Evolutionary conservation across 345 rosid genomes (phyloP), one percentile per base, ranked within the genome.

Genomic region (Brassica incana): DNA sequence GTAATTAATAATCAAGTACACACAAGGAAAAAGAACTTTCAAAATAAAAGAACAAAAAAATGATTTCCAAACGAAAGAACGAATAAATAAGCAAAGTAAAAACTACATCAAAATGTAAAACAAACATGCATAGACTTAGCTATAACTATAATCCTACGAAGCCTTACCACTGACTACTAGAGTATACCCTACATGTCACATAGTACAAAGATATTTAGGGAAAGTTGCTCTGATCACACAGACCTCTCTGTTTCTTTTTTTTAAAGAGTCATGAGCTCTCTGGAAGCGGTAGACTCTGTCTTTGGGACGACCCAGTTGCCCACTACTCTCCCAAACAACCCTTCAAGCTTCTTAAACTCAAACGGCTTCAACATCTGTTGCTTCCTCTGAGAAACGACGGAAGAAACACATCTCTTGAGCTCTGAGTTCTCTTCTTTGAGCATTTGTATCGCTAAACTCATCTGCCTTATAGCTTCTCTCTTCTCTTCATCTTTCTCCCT

Each of bases 401-500:
- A 1, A 75, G 72, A 30, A 80, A 76, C 61, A 59, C 74, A 35
- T 60, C 54, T 72, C 80, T 81, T 81, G 18, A 81, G 66, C 59
- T 76, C 84, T 25, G 63, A 66, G 50, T 81, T 81, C 36, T 81
- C 80, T 81, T 81, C 77, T 76, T 81, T 81, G 36, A 81, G 80
- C 80, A 76, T 72, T 35, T 81, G 77, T 25, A 81, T 48, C 0
- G 84, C 84, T 25, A 81, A 15, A 72, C 84, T 81, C 84, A 81
- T 76, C 10, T 81, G 84, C 36, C 84, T 81, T 71, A 81, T 81
- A 48, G 74, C 84, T 71, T 76, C 80, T 66, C 84, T 76, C 77
- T 81, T 81, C 69, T 81, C 84, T 52, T 81, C 84, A 72, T 81
- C 80, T 72, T 81, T 81, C 71, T 81, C 80, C 36, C 18, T 72